Percentiles rank a stretch among this genome's conserved stretches.
These are phyloP conservation scores for Boletus rex-veris DNA, from an alignment of 768 basidiomycete species.

Conservation along the genomic window DNA sequence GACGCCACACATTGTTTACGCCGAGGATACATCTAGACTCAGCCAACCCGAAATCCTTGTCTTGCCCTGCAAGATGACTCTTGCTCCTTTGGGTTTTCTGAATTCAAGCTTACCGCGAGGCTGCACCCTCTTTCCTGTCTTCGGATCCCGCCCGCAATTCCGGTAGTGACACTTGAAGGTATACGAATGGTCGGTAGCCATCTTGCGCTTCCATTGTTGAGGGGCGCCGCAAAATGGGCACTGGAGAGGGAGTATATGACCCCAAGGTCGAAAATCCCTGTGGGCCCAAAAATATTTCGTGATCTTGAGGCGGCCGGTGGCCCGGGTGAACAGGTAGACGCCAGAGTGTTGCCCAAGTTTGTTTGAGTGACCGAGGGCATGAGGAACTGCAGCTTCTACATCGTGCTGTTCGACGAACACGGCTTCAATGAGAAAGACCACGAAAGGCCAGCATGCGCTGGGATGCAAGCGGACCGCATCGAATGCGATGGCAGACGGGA, in stretches of 20 bases:
- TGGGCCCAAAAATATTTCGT: neutral
- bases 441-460: no score
- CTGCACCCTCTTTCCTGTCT: neutral
- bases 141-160: neutral
- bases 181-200: neutral
- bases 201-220: neutral
- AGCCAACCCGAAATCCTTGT: neutral
- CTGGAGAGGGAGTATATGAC: neutral
- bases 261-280: neutral
- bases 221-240: neutral
- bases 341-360: neutral
- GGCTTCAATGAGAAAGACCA: neutral
- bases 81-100: neutral
- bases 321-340: neutral
- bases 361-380: neutral
- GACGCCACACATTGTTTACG: no score
- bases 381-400: neutral
- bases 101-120: neutral
- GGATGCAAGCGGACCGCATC: no score
- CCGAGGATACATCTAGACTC: no score
- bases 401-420: neutral
- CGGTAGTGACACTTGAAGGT: neutral
- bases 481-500: no score
- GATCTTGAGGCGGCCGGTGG: neutral
- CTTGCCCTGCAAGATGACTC: neutral